Evolutionary conservation across 2,329 filamentous ascomycete genomes (phyloP), one percentile per base, ranked within the genome.

Genomic region (Fusarium temperatum): DNA sequence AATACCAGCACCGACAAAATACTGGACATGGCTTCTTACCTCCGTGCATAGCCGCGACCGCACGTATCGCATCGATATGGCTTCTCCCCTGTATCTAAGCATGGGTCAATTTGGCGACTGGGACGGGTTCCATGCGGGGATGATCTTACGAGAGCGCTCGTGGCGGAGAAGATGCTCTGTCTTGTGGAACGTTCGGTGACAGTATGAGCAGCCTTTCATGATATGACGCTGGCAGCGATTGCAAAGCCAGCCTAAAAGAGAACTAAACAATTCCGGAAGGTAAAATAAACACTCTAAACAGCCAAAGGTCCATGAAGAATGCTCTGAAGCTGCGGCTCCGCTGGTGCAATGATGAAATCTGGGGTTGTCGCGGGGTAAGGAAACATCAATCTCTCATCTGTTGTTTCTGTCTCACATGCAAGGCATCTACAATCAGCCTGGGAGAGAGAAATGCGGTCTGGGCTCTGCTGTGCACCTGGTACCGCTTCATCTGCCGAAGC

Each of bases 81-180:
- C 38, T 73, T 73, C 39, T 72, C 70, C 17, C 70, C 70, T 5
- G 70, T 73, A 15, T 73, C 70, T 73, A n/a, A 14, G 42, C 24
- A 28, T 22, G 48, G 28, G 58, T 61, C 30, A 61, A 3, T 35
- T 8, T 35, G 17, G 10, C n/a, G 14, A 26, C 12, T 35, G 14
- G 11, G 13, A 48, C 12, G 7, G 12, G 11, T 20, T 26, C 28
- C 22, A 24, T 36, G 32, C 38, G 39, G 30, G 39, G 30, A 36
- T 11, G 20, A 12, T 22, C 59, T 11, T 45, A 62, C 59, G 59
- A 30, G 39, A 39, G 20, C 59, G 59, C 22, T 62, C 50, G 32
- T 62, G 59, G 6, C 59, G 59, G 26, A 57, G 51, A 17, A 62
- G 51, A 32, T 62, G 59, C 51, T 62, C 59, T 20, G 51, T 57